phyloP scores from a whole-genome alignment of 805 yeast genomes.

The Metschnikowia borealis region DNA sequence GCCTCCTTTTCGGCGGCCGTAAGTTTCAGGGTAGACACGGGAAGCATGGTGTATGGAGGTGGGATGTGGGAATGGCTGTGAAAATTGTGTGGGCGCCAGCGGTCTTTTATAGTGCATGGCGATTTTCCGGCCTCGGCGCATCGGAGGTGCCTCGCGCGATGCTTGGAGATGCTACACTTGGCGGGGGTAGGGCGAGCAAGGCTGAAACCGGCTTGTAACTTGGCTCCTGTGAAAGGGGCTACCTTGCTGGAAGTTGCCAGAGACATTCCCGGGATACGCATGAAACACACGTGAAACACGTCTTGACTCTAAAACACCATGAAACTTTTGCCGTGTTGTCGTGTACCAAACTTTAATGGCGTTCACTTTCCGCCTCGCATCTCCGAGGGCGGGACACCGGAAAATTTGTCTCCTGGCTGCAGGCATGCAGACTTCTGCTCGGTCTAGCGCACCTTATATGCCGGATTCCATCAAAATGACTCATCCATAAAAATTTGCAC shows the following conservation, averaged over 20 bases:
- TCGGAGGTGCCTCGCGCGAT: background rate
- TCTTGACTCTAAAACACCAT: too few relatives aligned
- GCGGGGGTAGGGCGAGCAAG: background rate
- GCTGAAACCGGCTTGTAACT: background rate
- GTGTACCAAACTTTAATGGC: background rate
- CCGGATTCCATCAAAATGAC: background rate
- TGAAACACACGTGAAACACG: too few relatives aligned
- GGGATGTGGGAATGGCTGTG: background rate
- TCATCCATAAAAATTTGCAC: background rate
- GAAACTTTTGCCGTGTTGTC: background rate
- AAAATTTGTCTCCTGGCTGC: conserved; percentile 4
- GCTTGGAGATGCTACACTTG: background rate
- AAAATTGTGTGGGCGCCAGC: background rate
- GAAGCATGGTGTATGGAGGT: conserved; percentile 6
- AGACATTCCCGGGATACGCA: background rate
- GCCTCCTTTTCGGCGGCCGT: conserved; percentile 44
- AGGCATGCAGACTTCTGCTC: background rate
- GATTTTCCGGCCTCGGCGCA: conserved; percentile 2
- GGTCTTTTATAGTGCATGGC: background rate
- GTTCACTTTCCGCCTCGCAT: background rate
- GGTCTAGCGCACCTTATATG: background rate
- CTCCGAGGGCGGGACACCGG: conserved; percentile 6
- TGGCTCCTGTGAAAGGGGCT: too few relatives aligned
- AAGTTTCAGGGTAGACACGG: conserved; percentile 7
- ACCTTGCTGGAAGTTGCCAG: background rate